phyloP scores from a whole-genome alignment of 2,329 filamentous ascomycete genomes.

The Ceratocystis destructans region DNA sequence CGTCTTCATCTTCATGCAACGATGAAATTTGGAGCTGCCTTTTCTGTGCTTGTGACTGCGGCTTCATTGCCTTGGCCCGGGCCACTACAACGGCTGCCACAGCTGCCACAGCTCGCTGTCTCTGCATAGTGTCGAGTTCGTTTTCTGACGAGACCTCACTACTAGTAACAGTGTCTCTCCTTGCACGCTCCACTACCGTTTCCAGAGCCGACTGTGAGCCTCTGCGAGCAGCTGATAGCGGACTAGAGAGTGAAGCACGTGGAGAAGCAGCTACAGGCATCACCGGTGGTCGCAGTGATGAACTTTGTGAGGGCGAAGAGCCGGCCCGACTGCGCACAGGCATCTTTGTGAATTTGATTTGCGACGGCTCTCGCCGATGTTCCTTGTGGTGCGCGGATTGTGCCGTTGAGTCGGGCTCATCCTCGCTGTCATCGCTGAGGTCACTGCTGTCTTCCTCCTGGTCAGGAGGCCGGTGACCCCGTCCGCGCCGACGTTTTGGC shows the following conservation, averaged over 20 bases:
- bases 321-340: constrained; percentile 73
- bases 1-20: constrained; percentile 44
- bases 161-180: constrained; percentile 65
- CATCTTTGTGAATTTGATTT: constrained; percentile 95
- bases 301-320: constrained; percentile 69
- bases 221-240: constrained; percentile 34
- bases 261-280: constrained; percentile 35
- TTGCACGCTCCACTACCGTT: constrained; percentile 52
- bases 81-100: constrained; percentile 36
- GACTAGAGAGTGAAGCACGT: constrained; percentile 22
- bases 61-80: constrained; percentile 26
- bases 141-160: constrained; percentile 76
- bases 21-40: constrained; percentile 41
- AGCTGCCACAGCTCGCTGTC: constrained; percentile 46
- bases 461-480: constrained; percentile 49
- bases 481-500: constrained; percentile 49
- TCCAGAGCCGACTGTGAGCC: constrained; percentile 61
- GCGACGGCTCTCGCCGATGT: constrained; percentile 51
- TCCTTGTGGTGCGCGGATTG: constrained; percentile 32
- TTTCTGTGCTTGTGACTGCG: constrained; percentile 23
- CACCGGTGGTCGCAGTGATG: constrained; percentile 42
- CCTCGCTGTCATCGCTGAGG: constrained; percentile 70
- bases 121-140: constrained; percentile 56
- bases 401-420: constrained; percentile 53
- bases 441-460: constrained; percentile 80